Evolutionary conservation across 805 yeast genomes (phyloP).

Genomic region (Sugiyamaella mastotermitis): DNA sequence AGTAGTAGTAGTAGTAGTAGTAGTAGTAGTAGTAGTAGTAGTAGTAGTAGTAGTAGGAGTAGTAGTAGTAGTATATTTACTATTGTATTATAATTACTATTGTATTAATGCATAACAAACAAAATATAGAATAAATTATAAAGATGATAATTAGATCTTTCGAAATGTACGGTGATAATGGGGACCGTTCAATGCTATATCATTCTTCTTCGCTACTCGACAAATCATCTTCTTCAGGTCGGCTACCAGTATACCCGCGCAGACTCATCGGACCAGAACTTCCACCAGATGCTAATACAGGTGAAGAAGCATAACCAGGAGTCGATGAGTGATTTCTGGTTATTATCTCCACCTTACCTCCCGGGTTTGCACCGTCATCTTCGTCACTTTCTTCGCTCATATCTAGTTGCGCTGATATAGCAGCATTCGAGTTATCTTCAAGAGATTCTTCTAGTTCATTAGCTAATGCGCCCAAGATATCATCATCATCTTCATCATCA

Average conservation of each 20-base stretch:
- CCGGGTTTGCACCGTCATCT: conserved; percentile 3
- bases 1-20: too few species aligned
- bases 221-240: conserved; percentile 19
- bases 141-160: too few species aligned
- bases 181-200: too few species aligned
- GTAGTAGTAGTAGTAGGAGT: too few species aligned
- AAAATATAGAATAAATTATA: conserved; percentile 1
- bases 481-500: conserved; percentile 28
- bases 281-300: conserved; percentile 3
- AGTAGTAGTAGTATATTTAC: too few species aligned
- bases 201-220: conserved; percentile 22
- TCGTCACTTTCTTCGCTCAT: conserved; percentile 15
- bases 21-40: too few species aligned
- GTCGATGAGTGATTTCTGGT: neutral
- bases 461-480: conserved; percentile 26
- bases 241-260: conserved; percentile 13
- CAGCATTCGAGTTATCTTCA: conserved; percentile 17
- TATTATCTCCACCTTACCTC: conserved; percentile 4
- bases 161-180: too few species aligned
- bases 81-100: too few species aligned
- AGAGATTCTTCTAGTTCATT: conserved; percentile 26
- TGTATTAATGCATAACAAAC: too few species aligned
- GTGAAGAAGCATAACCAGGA: conserved; percentile 8
- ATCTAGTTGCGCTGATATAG: neutral
- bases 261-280: conserved; percentile 16